Evolutionary conservation across 352 stramenopile genomes (phyloP).

Genomic region (Thalassiosira mediterranea): DNA sequence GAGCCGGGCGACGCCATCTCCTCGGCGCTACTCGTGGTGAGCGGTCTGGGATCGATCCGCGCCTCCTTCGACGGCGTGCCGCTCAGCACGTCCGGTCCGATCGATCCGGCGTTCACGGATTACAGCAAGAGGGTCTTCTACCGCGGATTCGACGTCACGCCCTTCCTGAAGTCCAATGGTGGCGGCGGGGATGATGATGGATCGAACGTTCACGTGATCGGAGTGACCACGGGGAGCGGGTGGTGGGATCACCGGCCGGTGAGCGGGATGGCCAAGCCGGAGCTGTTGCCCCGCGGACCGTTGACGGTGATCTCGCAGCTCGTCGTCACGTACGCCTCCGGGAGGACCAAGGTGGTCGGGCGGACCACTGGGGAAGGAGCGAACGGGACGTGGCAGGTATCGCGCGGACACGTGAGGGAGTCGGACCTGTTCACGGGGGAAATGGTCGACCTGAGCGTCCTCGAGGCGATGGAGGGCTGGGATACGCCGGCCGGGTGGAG

Average conservation of each 20-base stretch:
- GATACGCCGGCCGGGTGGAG: conserved; percentile 32
- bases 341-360: conserved; percentile 18
- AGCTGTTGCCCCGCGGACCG: conserved; percentile 26
- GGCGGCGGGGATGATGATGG: background rate
- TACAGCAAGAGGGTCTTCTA: conserved; percentile 53
- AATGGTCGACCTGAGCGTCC: conserved; percentile 36
- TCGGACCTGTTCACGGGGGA: conserved; percentile 52
- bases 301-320: conserved; percentile 36
- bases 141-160: conserved; percentile 53
- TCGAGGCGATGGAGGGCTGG: conserved; percentile 41
- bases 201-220: conserved; percentile 18
- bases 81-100: conserved; percentile 35
- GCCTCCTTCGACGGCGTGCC: conserved; percentile 44
- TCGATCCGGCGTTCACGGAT: conserved; percentile 55
- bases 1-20: conserved; percentile 13
- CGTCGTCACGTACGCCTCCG: conserved; percentile 11
- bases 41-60: conserved; percentile 41
- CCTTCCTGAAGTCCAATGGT: conserved; percentile 11
- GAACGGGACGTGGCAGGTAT: conserved; percentile 28
- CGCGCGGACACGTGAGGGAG: conserved; percentile 32
- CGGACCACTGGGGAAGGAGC: background rate
- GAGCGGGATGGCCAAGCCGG: conserved; percentile 25
- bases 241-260: conserved; percentile 50
- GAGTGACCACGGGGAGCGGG: conserved; percentile 29
- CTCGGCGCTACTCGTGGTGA: conserved; percentile 39